Base-by-base conservation (phyloP, 257 asterid species). In the Solanum gandarillasii region DNA sequence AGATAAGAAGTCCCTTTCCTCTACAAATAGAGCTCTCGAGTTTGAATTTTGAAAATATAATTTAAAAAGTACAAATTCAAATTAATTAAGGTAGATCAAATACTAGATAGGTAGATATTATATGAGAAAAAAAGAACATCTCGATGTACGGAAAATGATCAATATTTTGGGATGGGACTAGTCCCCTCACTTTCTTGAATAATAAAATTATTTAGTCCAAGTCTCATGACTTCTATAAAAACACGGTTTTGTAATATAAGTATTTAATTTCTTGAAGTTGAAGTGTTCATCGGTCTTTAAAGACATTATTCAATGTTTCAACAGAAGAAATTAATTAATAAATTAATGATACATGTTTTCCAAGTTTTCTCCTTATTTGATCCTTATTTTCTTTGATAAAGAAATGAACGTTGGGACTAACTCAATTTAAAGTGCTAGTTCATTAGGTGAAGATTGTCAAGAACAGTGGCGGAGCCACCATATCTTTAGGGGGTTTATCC, bases 361-460 rank as follows among this genome's bases (percentile, higher is more conserved):
- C 23, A 70, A 13, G 23, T 70, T 70, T 29, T 68, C 38, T 29
- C 16, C 5, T 13, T 27, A 41, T 41, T 41, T 25, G 73, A 25
- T 67, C 73, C 2, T 25, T 25, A 12, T 70, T 70, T 7, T 29
- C 5, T 1, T 70, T 5, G 3, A 23, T 65, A 10, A 65, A 9
- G 31, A 65, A 65, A n/a, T n/a, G 14, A 62, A 65, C 7, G 13
- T 62, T n/a, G 4, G 0, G 72, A 5, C 31, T n/a, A n/a, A n/a
- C 3, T 65, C 16, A 10, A 10, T 11, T 0, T 0, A 65, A n/a
- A 65, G 5, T 3, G 29, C 4, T 5, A 65, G 14, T 5, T 23
- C 8, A 65, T n/a, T 2, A 0, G 32, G 16, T 0, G 16, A 62
- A 7, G 0, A 65, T 65, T 62, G 6, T 9, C 1, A 62, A 1